Percentiles rank a stretch among this genome's conserved stretches.
phyloP scores from a whole-genome alignment of 352 stramenopile species.

The Phytophthora ohioensis region DNA sequence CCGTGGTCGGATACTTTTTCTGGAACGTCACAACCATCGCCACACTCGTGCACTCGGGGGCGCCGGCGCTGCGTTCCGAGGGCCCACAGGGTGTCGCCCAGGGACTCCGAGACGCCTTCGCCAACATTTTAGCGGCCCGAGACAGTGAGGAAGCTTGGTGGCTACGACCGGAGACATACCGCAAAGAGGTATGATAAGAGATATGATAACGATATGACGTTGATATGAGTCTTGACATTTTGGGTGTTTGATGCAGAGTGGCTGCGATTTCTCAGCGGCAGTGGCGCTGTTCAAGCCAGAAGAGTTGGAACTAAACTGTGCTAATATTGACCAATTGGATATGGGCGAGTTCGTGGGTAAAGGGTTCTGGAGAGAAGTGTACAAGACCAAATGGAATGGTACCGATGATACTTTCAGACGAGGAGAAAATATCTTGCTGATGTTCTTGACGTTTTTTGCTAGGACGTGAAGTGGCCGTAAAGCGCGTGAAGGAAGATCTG shows the following conservation, averaged over 20 bases:
- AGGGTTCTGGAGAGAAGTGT: constrained; percentile 80
- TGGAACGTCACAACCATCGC: constrained; percentile 69
- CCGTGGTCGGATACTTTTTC: constrained; percentile 52
- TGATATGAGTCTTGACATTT: constrained; percentile 9
- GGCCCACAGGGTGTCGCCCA: constrained; percentile 7
- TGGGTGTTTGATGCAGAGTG: constrained; percentile 35
- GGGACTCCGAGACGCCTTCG: constrained; percentile 16
- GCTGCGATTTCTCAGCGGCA: constrained; percentile 72
- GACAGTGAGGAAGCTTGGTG: constrained; percentile 52
- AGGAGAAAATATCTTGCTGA: neutral
- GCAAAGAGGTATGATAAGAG: constrained; percentile 53
- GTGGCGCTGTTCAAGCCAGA: constrained; percentile 66
- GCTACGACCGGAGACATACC: constrained; percentile 55
- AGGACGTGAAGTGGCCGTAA: constrained; percentile 72
- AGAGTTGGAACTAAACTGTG: constrained; percentile 73
- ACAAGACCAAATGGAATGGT: constrained; percentile 80
- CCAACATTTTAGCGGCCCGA: constrained; percentile 7
- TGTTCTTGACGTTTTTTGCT: constrained; percentile 6
- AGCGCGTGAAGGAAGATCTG: constrained; percentile 72
- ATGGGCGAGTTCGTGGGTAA: constrained; percentile 64
- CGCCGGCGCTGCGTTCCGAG: constrained; percentile 26
- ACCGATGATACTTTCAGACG: neutral
- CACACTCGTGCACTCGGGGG: constrained; percentile 27
- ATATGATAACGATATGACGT: constrained; percentile 9
- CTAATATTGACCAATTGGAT: constrained; percentile 66